These are phyloP conservation scores for Raphanus raphanistrum DNA, from an alignment of 345 rosid genomes.

Conservation along the genomic window DNA sequence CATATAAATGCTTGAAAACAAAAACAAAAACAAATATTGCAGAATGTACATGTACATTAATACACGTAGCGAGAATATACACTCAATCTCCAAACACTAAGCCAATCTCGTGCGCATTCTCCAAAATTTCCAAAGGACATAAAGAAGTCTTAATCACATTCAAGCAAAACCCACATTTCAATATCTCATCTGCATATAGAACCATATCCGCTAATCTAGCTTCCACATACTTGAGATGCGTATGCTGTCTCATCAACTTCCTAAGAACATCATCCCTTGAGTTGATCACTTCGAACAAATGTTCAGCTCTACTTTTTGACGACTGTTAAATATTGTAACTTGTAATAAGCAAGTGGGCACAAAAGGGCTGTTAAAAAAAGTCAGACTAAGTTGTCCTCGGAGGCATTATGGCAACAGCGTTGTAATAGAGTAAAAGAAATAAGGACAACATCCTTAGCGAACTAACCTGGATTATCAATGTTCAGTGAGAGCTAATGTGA, in stretches of 20 bases:
- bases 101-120: too few relatives aligned
- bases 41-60: too few relatives aligned
- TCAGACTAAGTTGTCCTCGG: neutral
- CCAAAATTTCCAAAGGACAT: neutral
- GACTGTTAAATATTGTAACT: neutral
- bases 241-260: neutral
- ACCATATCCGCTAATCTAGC: neutral
- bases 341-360: neutral
- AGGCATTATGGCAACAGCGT: neutral
- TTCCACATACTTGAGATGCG: neutral
- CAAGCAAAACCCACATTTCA: neutral
- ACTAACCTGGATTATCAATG: neutral
- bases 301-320: neutral
- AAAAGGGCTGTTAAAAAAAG: neutral
- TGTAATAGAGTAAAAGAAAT: neutral
- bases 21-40: too few relatives aligned
- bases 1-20: too few relatives aligned
- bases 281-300: neutral
- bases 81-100: too few relatives aligned
- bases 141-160: neutral
- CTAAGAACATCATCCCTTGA: neutral
- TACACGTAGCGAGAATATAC: too few relatives aligned
- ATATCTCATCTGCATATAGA: too few relatives aligned
- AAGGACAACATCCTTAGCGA: neutral
- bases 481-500: neutral